A percentile compares a stretch with the other conserved stretches of the same genome.
Conservation (phyloP, 257 asterid species). For the Nicotiana paniculata region DNA sequence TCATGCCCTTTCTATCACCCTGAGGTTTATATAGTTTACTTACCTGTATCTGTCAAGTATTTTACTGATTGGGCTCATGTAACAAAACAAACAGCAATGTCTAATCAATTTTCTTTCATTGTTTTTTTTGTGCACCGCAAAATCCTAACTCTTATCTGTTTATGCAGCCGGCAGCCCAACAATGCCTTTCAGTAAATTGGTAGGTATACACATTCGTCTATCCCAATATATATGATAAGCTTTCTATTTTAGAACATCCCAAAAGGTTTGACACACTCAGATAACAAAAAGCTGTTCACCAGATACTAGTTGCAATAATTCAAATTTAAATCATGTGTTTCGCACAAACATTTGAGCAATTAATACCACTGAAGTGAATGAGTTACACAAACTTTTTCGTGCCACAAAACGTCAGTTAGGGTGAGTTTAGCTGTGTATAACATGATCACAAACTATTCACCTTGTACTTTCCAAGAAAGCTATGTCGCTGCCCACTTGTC, state of each 20-base stretch:
- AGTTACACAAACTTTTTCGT: background rate
- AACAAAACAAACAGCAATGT: background rate
- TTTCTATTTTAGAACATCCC: background rate
- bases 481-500: conserved; percentile 89
- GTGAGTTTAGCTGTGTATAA: background rate
- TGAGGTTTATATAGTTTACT: background rate
- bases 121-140: background rate
- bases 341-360: background rate
- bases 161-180: background rate
- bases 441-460: conserved; percentile 27
- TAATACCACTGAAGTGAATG: background rate
- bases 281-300: background rate
- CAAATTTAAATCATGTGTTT: background rate
- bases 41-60: background rate
- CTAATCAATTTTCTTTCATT: background rate
- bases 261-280: background rate
- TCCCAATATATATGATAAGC: background rate
- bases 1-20: background rate
- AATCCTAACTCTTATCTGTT: background rate
- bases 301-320: background rate
- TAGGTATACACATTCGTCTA: background rate
- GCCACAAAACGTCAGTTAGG: background rate
- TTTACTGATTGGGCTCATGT: background rate
- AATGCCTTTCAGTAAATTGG: background rate
- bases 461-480: conserved; percentile 93